A percentile compares a stretch with the other conserved stretches of the same genome.
Evolutionary conservation across 1,284 basidiomycete species (phyloP).

Genomic region (Fomitopsis pinicola): DNA sequence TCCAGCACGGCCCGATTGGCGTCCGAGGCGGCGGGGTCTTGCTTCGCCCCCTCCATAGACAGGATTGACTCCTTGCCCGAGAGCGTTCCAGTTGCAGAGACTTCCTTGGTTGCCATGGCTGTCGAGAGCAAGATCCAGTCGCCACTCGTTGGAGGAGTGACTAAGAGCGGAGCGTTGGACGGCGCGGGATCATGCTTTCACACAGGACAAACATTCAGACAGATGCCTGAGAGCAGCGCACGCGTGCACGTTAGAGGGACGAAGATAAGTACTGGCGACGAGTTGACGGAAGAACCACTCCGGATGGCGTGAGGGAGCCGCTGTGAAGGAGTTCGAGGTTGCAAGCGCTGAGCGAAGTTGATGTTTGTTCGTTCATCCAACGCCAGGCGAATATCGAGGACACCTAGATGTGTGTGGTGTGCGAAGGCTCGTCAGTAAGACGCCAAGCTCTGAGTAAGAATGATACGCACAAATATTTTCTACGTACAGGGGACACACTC

Average conservation of each 20-base stretch:
- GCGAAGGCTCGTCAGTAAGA: no score
- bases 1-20: not conserved
- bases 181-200: not conserved
- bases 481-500: not conserved
- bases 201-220: not conserved
- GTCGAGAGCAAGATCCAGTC: not conserved
- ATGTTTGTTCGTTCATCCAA: not conserved
- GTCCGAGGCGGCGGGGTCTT: not conserved
- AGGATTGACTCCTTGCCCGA: conserved; percentile 3
- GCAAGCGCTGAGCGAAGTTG: not conserved
- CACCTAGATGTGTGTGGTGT: no score
- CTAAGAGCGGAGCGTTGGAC: not conserved
- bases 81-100: not conserved
- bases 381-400: no score
- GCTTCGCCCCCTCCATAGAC: not conserved
- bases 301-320: not conserved
- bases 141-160: not conserved
- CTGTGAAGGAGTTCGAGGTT: not conserved
- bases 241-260: no score
- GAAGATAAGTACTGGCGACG: not conserved
- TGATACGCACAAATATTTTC: not conserved
- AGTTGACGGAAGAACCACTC: not conserved
- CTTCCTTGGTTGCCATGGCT: not conserved
- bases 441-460: no score
- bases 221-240: not conserved